These are phyloP conservation scores for Mrakia gelida DNA, from an alignment of 768 basidiomycete genomes.

Conservation along the genomic window DNA sequence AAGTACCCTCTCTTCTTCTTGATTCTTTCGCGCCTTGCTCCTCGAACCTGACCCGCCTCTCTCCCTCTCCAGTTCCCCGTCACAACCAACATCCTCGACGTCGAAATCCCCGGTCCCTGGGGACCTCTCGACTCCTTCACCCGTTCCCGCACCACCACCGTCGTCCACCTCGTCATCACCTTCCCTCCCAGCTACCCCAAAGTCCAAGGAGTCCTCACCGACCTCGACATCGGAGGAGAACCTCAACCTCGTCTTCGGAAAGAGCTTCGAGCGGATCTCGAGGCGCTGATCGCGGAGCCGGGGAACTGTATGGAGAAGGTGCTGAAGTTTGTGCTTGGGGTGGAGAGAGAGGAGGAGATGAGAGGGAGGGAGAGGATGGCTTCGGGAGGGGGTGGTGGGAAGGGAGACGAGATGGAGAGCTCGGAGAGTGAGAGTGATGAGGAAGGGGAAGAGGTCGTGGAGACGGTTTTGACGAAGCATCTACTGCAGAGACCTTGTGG, in stretches of 20 bases:
- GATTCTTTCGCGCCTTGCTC: neutral
- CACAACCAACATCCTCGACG: constrained; percentile 64
- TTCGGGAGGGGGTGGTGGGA: constrained; percentile 36
- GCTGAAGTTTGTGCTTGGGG: constrained; percentile 66
- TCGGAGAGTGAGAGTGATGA: constrained; percentile 60
- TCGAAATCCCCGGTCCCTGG: constrained; percentile 78
- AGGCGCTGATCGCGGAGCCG: neutral
- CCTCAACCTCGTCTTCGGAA: constrained; percentile 73
- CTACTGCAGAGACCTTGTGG: constrained; percentile 83
- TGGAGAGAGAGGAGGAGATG: constrained; percentile 41
- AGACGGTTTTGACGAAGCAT: constrained; percentile 61
- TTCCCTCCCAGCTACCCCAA: constrained; percentile 77
- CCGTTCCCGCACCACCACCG: constrained; percentile 71
- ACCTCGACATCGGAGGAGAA: constrained; percentile 75
- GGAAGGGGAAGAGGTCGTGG: constrained; percentile 45
- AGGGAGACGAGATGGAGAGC: constrained; percentile 51
- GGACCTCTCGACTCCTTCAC: constrained; percentile 39
- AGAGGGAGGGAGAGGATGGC: constrained; percentile 40
- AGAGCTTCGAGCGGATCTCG: constrained; percentile 48
- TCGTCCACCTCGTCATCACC: constrained; percentile 80
- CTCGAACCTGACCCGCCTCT: neutral
- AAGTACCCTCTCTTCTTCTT: neutral
- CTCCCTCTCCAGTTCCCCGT: constrained; percentile 45
- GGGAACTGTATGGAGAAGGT: constrained; percentile 52
- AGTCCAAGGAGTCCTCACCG: constrained; percentile 59